Evolutionary conservation across 441 rosid genomes (phyloP).

Genomic region (Rhodomyrtus psidioides): DNA sequence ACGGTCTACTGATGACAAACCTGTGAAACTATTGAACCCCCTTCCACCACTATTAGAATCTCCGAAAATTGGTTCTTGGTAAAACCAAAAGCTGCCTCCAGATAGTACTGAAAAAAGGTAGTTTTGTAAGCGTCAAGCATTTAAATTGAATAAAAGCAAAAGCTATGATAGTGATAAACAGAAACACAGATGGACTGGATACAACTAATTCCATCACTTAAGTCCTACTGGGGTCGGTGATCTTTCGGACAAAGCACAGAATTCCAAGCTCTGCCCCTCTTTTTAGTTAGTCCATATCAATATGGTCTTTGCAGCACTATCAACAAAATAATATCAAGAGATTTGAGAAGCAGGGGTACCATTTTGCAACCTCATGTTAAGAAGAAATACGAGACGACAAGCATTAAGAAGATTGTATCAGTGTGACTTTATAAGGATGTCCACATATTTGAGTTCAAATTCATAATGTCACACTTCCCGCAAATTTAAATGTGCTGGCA

Average conservation of each 20-base stretch:
- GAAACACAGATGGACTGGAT: not conserved
- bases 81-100: not conserved
- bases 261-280: not conserved
- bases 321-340: not conserved
- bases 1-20: not conserved
- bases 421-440: too few species aligned
- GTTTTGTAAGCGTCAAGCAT: not conserved
- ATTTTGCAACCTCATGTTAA: not conserved
- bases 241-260: not conserved
- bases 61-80: not conserved
- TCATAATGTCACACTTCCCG: not conserved
- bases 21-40: not conserved
- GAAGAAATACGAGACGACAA: not conserved
- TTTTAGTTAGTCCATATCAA: not conserved
- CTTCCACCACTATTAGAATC: not conserved
- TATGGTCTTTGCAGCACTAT: not conserved
- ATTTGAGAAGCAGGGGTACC: not conserved
- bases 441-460: not conserved
- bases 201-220: not conserved
- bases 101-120: not conserved
- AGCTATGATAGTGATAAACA: not conserved
- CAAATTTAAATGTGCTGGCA: not conserved
- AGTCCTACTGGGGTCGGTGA: not conserved
- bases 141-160: not conserved
- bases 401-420: not conserved